These are phyloP conservation scores for Letharia lupina DNA, from an alignment of 495 filamentous ascomycete genomes.

Conservation along the genomic window DNA sequence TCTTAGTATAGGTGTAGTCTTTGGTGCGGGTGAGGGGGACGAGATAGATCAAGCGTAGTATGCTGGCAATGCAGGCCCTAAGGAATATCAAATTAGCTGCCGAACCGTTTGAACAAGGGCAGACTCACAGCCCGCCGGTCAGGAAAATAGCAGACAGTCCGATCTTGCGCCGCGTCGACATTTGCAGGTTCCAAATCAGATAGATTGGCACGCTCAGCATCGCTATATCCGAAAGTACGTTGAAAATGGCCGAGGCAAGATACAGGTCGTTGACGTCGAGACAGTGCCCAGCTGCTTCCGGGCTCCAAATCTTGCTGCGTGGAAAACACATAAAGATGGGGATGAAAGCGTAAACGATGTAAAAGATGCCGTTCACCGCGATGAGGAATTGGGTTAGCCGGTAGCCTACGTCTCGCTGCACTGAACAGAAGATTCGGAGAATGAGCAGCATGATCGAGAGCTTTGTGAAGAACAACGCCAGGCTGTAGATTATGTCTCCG, in stretches of 20 bases:
- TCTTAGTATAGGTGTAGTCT: too few relatives aligned
- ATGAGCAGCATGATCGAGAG: constrained; percentile 22
- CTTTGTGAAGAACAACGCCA: constrained; percentile 12
- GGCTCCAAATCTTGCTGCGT: constrained; percentile 16
- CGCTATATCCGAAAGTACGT: constrained; percentile 12
- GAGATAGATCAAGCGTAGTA: neutral
- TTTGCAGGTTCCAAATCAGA: constrained; percentile 15
- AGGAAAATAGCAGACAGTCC: constrained; percentile 4
- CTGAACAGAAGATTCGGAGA: constrained; percentile 21
- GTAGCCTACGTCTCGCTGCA: constrained; percentile 11
- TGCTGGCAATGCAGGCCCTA: neutral
- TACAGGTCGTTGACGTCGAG: constrained; percentile 5
- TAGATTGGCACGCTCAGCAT: constrained; percentile 17
- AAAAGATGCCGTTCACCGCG: constrained; percentile 9
- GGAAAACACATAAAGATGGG: constrained; percentile 23
- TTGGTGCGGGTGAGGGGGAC: too few relatives aligned
- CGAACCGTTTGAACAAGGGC: neutral
- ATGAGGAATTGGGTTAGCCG: constrained; percentile 19
- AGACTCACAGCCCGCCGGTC: constrained; percentile 9
- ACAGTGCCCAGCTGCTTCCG: constrained; percentile 13
- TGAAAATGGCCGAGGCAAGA: constrained; percentile 9
- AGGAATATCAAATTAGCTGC: neutral
- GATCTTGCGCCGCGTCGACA: constrained; percentile 10
- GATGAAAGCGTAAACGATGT: constrained; percentile 14
- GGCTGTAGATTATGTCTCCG: constrained; percentile 16